These are phyloP conservation scores for Cylindrotheca closterium DNA, from an alignment of 108 stramenopile genomes.

Conservation along the genomic window DNA sequence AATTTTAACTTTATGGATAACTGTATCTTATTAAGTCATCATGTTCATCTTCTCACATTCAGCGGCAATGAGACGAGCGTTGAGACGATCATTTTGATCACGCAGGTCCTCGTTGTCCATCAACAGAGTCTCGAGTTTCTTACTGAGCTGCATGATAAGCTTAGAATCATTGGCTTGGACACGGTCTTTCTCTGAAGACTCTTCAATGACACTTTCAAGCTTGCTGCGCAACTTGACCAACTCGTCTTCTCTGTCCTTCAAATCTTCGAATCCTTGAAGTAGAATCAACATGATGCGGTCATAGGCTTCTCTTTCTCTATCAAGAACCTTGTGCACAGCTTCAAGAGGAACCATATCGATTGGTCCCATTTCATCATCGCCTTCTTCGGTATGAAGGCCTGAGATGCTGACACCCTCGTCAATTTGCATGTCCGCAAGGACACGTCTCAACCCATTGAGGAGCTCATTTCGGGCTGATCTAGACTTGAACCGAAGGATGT, in stretches of 20 bases:
- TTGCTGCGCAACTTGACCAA: slow-evolving; percentile 61
- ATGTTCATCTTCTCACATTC: slow-evolving; percentile 79
- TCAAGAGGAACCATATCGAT: slow-evolving; percentile 81
- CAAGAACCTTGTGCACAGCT: slow-evolving; percentile 82
- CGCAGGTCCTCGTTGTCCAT: slow-evolving; percentile 92
- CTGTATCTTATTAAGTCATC: slow-evolving; percentile 14
- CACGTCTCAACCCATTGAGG: slow-evolving; percentile 66
- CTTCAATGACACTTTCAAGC: slow-evolving; percentile 61
- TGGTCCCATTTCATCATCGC: slow-evolving; percentile 43
- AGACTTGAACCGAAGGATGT: slow-evolving; percentile 84
- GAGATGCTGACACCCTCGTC: slow-evolving; percentile 87
- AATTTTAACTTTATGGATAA: no score
- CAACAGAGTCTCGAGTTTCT: slow-evolving; percentile 89
- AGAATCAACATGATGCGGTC: slow-evolving; percentile 84
- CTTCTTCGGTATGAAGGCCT: slow-evolving; percentile 42
- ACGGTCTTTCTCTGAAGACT: slow-evolving; percentile 79
- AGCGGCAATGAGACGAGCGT: slow-evolving; percentile 76
- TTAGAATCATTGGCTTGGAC: slow-evolving; percentile 91
- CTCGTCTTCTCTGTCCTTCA: slow-evolving; percentile 91
- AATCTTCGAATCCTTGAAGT: slow-evolving; percentile 78
- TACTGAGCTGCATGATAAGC: slow-evolving; percentile 91
- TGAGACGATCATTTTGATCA: slow-evolving; percentile 87
- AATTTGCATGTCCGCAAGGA: slow-evolving; percentile 87
- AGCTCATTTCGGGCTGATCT: slow-evolving; percentile 78
- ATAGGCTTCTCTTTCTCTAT: slow-evolving; percentile 82